phyloP scores from a whole-genome alignment of 352 stramenopile species.

The Phytophthora fragariae region DNA sequence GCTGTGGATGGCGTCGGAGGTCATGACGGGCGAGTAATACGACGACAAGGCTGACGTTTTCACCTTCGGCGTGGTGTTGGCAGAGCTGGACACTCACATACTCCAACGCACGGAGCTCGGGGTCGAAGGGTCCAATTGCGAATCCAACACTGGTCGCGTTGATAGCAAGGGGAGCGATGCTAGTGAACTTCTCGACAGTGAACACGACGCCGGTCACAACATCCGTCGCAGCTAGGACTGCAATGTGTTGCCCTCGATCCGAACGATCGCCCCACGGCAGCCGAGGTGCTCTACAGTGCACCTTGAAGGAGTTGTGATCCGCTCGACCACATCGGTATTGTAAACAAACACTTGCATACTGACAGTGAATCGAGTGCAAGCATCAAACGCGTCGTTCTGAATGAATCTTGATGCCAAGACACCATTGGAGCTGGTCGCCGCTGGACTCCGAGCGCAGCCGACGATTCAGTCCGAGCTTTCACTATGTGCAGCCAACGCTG shows the following conservation, averaged over 20 bases:
- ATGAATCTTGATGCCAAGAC: background rate
- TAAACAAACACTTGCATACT: background rate
- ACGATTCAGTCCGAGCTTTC: background rate
- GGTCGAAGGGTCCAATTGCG: constrained; percentile 6
- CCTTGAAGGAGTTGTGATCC: constrained; percentile 8
- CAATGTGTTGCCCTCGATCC: constrained; percentile 17
- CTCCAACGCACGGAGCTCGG: background rate
- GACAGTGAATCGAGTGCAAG: too few species aligned
- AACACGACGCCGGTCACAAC: background rate
- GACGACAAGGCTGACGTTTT: constrained; percentile 35
- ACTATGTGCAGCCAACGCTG: constrained; percentile 1
- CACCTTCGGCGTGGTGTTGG: constrained; percentile 34
- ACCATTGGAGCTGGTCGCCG: background rate
- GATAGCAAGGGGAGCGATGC: constrained; percentile 12
- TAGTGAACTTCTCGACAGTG: constrained; percentile 25
- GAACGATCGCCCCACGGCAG: constrained; percentile 6
- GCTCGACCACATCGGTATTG: background rate
- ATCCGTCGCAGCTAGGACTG: constrained; percentile 14
- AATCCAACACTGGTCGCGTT: constrained; percentile 20
- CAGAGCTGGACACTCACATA: constrained; percentile 31
- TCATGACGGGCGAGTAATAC: constrained; percentile 28
- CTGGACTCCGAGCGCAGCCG: background rate
- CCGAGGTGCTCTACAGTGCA: constrained; percentile 21
- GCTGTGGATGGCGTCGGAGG: constrained; percentile 14
- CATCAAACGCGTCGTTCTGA: background rate